Base-by-base conservation (phyloP, 208 protist genomes). In the Zelonia costaricensis region DNA sequence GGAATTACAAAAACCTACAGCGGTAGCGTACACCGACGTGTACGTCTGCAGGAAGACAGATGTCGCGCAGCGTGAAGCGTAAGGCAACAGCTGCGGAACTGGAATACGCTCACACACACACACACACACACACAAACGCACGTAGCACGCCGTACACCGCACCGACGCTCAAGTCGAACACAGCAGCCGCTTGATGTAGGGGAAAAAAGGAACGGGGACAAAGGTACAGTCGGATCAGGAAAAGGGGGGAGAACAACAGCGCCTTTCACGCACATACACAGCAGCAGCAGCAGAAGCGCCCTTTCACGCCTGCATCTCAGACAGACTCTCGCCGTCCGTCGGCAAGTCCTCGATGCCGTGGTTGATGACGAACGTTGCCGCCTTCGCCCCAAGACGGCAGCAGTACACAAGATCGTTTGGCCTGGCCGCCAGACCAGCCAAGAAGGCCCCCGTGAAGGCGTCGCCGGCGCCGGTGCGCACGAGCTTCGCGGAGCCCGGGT, bases 371-470 rank as follows among this genome's bases (percentile, higher is more conserved):
- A 71, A 58, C 4, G 54, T 23, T 25, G 86, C 78, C 8, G 82
- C 69, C 12, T 72, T 77, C 15, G 86, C 55, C 31, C 85, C 88
- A 25, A 78, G 70, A 0, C 36, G 28, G 27, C 89, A 79, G 56
- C 82, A 92, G 31, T 67, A 72, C 28, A 59, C 70, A 1, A 93
- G 15, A n/a, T 60, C 33, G 25, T 76, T 54, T 15, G 59, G 68
- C 25, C 76, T 83, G 23, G 69, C 22, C 20, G 62, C 64, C 7
- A 89, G 69, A 18, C 69, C 57, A 31, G 89, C 57, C 0, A 98
- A 52, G 71, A 98, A 98, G 49, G 90, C 96, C 46, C 94, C 96
- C 25, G 93, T 86, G 55, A 98, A 98, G 35, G 87, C 79, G 62
- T 98, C 97, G 28, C 95, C 95, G 22, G 91, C 94, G 40, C 93